Evolutionary conservation across 768 basidiomycete genomes (phyloP), one percentile per base, ranked within the genome.

Genomic region (Tulasnella sp.): DNA sequence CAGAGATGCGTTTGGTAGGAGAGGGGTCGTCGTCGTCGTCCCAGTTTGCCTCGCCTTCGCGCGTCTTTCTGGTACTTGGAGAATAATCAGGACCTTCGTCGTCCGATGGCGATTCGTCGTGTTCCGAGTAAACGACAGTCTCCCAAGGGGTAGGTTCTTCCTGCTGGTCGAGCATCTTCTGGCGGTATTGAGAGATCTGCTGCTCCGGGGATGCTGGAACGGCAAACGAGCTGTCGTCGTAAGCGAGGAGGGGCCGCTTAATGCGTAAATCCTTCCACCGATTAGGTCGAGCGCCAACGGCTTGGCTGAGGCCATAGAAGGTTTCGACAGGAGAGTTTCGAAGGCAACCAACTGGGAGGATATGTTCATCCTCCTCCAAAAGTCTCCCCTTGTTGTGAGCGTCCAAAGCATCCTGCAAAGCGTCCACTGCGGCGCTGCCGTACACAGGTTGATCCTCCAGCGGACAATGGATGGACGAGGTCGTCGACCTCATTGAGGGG

Each of bases 1-100:
- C 41, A 6, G 32, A 48, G 42, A 34, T 48, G 29, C 41, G 39
- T 23, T 21, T 29, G 49, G 32, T 32, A 39, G 34, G 35, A 4
- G 23, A 34, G 6, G 53, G 55, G 35, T 53, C 59, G 36, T 48
- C 34, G 32, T 53, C 57, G 66, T 68, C 55, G 19, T 53, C 25
- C 56, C 42, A 49, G 54, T 36, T 36, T 41, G 41, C 21, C 41
- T 43, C 5, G 62, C 79, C 77, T 35, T 73, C 74, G 81, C 79
- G 36, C 82, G 76, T 64, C 76, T 72, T 19, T 76, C 76, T 21
- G 83, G 69, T 14, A 79, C 82, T 58, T 1, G 52, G 49, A 19
- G 45, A 32, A 14, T 46, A 25, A 7, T 34, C 46, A 21, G 45
- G 42, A 15, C 32, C 31, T 11, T 29, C 37, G n/a, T 57, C 55